Percentiles rank a stretch among this genome's conserved stretches.
Conservation (phyloP, 2,329 filamentous ascomycete genomes). For the Pseudodiploospora longispora region DNA sequence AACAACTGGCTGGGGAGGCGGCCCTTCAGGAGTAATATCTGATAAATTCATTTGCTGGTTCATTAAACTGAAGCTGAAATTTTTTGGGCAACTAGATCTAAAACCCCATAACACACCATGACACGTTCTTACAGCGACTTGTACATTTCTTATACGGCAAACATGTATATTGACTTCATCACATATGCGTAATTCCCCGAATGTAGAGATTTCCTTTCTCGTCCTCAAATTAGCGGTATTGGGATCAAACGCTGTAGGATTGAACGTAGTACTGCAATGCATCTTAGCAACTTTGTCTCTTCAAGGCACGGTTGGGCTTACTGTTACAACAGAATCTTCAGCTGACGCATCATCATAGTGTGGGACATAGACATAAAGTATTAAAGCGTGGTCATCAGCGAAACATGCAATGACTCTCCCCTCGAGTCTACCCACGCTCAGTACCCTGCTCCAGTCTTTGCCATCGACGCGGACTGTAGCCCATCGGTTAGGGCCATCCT, state of each 20-base stretch:
- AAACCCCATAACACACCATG: no score
- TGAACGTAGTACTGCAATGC: constrained; percentile 33
- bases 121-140: no score
- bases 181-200: no score
- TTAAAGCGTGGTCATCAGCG: constrained; percentile 69
- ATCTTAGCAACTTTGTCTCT: constrained; percentile 14
- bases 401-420: constrained; percentile 91
- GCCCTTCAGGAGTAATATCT: no score
- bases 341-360: constrained; percentile 57
- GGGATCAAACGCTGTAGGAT: constrained; percentile 28
- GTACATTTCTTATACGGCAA: no score
- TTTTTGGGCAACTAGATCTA: no score
- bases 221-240: no score
- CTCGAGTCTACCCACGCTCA: constrained; percentile 83
- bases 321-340: constrained; percentile 69
- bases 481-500: constrained; percentile 74
- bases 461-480: constrained; percentile 86
- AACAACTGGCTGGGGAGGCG: no score
- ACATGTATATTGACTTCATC: no score
- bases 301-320: constrained; percentile 29
- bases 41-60: no score
- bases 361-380: constrained; percentile 74
- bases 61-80: no score
- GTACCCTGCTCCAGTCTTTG: constrained; percentile 87
- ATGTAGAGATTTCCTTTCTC: no score